A percentile compares a stretch with the other conserved stretches of the same genome.
Evolutionary conservation across 805 yeast species (phyloP).

Genomic region (Metschnikowia picachoensis): DNA sequence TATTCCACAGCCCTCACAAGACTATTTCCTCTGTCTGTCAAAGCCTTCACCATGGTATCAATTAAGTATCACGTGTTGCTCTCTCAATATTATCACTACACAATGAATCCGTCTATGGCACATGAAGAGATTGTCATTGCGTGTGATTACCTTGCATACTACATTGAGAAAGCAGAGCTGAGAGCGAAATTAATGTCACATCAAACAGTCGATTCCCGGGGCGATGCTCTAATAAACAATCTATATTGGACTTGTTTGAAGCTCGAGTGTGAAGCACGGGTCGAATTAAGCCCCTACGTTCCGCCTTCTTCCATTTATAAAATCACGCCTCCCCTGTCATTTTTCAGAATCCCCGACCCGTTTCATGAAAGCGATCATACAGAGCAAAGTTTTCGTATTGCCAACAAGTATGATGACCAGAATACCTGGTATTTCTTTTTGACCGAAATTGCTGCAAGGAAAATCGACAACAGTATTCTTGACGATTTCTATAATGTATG

Average conservation of each 20-base stretch:
- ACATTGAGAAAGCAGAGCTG: slow-evolving; percentile 17
- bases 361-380: slow-evolving; percentile 18
- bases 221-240: slow-evolving; percentile 23
- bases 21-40: slow-evolving; percentile 21
- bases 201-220: slow-evolving; percentile 2
- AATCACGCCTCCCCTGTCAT: slow-evolving; percentile 29
- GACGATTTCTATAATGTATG: slow-evolving; percentile 25
- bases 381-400: slow-evolving; percentile 23
- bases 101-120: slow-evolving; percentile 26
- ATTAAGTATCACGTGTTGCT: slow-evolving; percentile 22
- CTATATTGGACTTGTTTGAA: slow-evolving; percentile 37
- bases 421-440: slow-evolving; percentile 38
- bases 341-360: slow-evolving; percentile 30
- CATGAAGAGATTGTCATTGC: slow-evolving; percentile 24
- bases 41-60: slow-evolving; percentile 15
- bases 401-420: slow-evolving; percentile 21
- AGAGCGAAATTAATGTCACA: not conserved
- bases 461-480: slow-evolving; percentile 34
- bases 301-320: slow-evolving; percentile 31
- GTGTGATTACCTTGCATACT: slow-evolving; percentile 29
- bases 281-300: slow-evolving; percentile 33
- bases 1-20: slow-evolving; percentile 21
- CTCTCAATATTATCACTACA: slow-evolving; percentile 27
- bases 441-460: slow-evolving; percentile 38
- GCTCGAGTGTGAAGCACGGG: slow-evolving; percentile 34